Evolutionary conservation across 345 rosid species (phyloP), one percentile per base, ranked within the genome.

Genomic region (Isatis tinctoria): DNA sequence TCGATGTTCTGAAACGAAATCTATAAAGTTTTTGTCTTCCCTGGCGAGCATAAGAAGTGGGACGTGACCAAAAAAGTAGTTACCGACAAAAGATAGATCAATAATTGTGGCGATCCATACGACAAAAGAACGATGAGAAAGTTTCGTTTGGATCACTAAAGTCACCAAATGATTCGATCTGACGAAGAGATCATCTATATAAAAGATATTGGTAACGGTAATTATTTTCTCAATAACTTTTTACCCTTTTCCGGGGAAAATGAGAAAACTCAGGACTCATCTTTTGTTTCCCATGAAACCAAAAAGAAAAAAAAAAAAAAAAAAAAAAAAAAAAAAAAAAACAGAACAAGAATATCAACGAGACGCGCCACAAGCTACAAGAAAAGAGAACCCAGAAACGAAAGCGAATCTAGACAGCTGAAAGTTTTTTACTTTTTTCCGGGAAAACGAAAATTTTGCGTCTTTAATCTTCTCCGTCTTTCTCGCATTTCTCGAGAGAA

Each of bases 11-110:
- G 64, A 24, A 58, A 27, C 43, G 18, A 74, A 40, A 68, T 60
- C 47, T 62, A 22, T 52, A 60, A 60, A 68, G 64, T 49, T 67
- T 74, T 75, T 75, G 74, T 68, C 64, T 68, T 68, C 51, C 45
- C 3, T 67, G 54, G 30, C 17, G 17, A 28, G 20, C 72, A 45
- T 57, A 14, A 49, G 36, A 75, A 61, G 69, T 75, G 79, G 74
- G 48, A 51, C 18, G 70, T 69, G 79, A 61, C 70, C 5, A 12
- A 22, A 53, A 68, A 68, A 53, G 69, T 75, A 24, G 74, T n/a
- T 67, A 53, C 79, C 74, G 74, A 75, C 79, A 61, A 53, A 75
- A 75, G 64, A 20, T 53, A 33, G 65, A 69, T 75, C 69, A 74
- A 67, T 74, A 51, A 74, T n/a, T n/a, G n/a, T n/a, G n/a, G n/a